phyloP scores from a whole-genome alignment of 257 asterid species.

The Solanum pinnatisectum region DNA sequence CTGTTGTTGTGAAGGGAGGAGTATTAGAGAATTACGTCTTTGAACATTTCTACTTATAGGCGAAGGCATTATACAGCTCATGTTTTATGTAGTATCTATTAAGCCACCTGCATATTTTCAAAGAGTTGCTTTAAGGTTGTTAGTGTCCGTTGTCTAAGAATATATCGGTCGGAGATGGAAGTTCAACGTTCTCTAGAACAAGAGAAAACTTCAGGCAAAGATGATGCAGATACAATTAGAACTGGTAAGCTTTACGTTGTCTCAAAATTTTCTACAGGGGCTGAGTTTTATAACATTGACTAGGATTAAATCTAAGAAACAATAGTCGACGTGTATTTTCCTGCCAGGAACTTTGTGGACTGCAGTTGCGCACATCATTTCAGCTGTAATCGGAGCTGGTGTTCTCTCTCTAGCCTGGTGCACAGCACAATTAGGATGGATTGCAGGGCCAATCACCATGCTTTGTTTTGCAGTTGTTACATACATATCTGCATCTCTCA shows the following conservation, averaged over 20 bases:
- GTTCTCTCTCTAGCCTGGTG: constrained; percentile 81
- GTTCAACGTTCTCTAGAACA: background rate
- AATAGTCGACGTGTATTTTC: background rate
- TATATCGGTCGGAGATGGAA: background rate
- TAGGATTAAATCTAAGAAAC: background rate
- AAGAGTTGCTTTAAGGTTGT: background rate
- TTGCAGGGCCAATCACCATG: constrained; percentile 63
- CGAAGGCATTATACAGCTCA: background rate
- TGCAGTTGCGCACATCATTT: constrained; percentile 62
- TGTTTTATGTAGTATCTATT: background rate
- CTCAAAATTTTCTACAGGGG: background rate
- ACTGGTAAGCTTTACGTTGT: background rate
- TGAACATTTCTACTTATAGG: background rate
- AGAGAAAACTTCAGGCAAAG: background rate
- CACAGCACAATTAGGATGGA: constrained; percentile 72
- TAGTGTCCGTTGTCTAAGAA: background rate
- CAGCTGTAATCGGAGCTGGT: constrained; percentile 86
- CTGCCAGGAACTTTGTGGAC: constrained; percentile 64
- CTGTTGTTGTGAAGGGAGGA: background rate
- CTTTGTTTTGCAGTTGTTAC: constrained; percentile 54
- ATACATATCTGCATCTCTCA: constrained; percentile 37
- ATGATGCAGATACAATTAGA: background rate
- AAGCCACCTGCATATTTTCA: background rate
- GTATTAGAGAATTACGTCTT: background rate
- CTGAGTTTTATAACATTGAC: background rate